Evolutionary conservation across 2,329 filamentous ascomycete genomes (phyloP), one percentile per base, ranked within the genome.

Genomic region (Gyromitra esculenta): DNA sequence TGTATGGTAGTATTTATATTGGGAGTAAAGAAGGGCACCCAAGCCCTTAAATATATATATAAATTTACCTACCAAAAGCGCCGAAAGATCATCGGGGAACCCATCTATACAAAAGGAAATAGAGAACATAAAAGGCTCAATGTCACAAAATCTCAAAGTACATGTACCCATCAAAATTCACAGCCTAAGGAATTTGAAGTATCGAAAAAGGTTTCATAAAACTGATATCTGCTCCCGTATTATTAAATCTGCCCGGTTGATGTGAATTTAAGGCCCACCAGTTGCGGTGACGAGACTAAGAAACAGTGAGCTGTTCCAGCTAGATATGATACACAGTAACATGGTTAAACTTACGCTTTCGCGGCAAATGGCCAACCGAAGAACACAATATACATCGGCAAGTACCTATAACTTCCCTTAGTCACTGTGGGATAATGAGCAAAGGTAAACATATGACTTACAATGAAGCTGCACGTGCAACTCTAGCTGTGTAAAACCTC

Each of bases 311-410:
- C n/a, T 48, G 3, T 41, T n/a, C 63, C 7, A 8, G 8, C 11
- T 13, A 25, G 37, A 31, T 11, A 15, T 18, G 15, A 8, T 57
- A 37, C 9, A 37, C 18, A n/a, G 13, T 37, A 11, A 13, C 13
- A 15, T 37, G 13, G 18, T 48, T 50, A 11, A 13, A 67, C 65
- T 72, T 67, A 76, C 68, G 62, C 73, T 52, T 76, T 66, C 31
- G 74, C 70, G 4, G 70, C 74, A 71, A 78, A 73, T 6, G 77
- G 74, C 77, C 77, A 78, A 18, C 74, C 74, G 35, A 78, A 77
- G n/a, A 78, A 77, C 5, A 78, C 41, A 5, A 65, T 41, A 43
- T 62, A 77, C 43, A 68, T 50, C 1, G 77, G 77, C 31, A 78
- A 31, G 50, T 77, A 77, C 43, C 77, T 78, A 50, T 15, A 21